Percentiles rank a stretch among this genome's conserved stretches.
These are phyloP conservation scores for Sporothrix mexicana DNA, from an alignment of 2,329 filamentous ascomycete genomes.

Conservation along the genomic window DNA sequence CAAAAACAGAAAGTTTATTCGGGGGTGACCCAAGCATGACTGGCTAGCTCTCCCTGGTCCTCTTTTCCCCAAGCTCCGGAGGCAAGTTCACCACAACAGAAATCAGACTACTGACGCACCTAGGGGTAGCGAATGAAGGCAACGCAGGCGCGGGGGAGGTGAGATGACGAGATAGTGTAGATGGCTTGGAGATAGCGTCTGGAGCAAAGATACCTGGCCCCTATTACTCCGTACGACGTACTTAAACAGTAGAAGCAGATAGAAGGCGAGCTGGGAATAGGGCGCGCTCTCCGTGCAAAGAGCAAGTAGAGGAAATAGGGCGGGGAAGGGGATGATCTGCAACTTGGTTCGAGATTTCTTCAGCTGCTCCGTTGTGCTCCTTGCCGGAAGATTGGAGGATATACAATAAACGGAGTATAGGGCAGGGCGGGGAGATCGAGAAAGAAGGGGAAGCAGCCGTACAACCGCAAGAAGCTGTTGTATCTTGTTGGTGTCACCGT, in stretches of 20 bases:
- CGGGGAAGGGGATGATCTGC: slow-evolving; percentile 15
- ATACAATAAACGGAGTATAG: slow-evolving; percentile 8
- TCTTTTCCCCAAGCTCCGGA: not conserved
- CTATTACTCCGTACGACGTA: not conserved
- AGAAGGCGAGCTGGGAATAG: not conserved
- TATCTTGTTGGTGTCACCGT: not conserved
- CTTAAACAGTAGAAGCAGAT: not conserved
- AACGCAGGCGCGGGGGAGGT: not conserved
- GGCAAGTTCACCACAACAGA: not conserved
- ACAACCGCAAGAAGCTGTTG: not conserved
- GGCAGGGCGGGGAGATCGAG: slow-evolving; percentile 13
- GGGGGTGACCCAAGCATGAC: not conserved
- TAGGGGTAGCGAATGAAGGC: slow-evolving; percentile 4
- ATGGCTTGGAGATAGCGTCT: slow-evolving; percentile 10
- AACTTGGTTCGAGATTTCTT: not conserved
- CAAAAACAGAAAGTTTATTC: not conserved
- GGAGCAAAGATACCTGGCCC: not conserved
- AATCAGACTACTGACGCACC: slow-evolving; percentile 6
- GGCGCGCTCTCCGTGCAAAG: not conserved
- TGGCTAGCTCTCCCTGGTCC: not conserved
- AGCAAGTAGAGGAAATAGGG: not conserved
- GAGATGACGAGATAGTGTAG: not conserved
- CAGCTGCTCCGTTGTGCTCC: not conserved
- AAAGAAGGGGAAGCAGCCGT: not conserved
- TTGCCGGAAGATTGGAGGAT: slow-evolving; percentile 1